A percentile compares a stretch with the other conserved stretches of the same genome.
phyloP scores from a whole-genome alignment of 148 eudicot genomes.

The Camellia sinensis region DNA sequence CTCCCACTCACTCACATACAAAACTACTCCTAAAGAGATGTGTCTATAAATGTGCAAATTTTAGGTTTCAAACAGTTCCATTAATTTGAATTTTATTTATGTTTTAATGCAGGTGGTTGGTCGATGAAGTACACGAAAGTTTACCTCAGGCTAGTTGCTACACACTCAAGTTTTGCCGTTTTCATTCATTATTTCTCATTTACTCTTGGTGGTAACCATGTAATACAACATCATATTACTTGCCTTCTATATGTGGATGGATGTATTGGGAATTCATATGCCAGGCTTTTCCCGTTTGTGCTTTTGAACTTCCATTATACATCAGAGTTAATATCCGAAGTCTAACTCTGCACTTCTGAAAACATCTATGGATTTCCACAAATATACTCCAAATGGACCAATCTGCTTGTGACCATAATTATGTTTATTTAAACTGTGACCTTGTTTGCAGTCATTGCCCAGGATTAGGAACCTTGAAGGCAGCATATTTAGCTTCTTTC shows the following conservation, averaged over 20 bases:
- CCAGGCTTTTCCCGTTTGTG: neutral
- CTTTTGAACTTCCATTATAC: neutral
- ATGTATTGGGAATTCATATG: slow-evolving; percentile 6
- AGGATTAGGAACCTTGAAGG: neutral
- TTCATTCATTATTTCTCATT: neutral
- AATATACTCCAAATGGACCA: neutral
- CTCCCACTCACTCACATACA: neutral
- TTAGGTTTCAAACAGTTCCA: neutral
- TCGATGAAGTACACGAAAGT: slow-evolving; percentile 86
- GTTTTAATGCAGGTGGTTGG: slow-evolving; percentile 72
- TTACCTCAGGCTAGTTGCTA: slow-evolving; percentile 67
- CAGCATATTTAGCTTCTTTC: neutral
- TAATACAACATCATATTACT: neutral
- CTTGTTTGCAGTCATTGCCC: neutral
- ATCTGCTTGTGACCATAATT: neutral
- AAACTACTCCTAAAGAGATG: neutral
- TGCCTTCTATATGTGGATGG: neutral
- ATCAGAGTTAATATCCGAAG: neutral
- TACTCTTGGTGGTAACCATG: neutral
- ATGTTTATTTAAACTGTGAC: neutral
- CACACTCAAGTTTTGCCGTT: neutral
- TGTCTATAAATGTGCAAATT: slow-evolving; percentile 1
- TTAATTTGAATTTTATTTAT: slow-evolving; percentile 11
- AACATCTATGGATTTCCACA: neutral
- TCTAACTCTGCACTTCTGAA: neutral